These are phyloP conservation scores for Claviceps humidiphila DNA, from an alignment of 2,329 filamentous ascomycete species.

Conservation along the genomic window DNA sequence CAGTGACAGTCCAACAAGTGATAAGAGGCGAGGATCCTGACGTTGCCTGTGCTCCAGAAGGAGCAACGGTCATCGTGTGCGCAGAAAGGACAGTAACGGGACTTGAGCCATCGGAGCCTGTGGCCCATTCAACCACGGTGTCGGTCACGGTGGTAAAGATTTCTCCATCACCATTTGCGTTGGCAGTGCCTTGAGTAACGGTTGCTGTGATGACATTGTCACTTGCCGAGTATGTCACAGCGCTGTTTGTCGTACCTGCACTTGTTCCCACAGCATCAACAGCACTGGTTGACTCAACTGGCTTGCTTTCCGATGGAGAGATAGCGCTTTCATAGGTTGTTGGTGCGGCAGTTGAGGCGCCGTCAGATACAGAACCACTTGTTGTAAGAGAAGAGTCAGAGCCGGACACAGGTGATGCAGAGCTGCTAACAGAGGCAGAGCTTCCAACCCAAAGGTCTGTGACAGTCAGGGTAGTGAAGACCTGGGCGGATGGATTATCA, in stretches of 20 bases:
- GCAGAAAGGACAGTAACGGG: constrained; percentile 11
- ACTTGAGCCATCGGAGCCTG: constrained; percentile 8
- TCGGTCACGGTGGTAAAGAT: constrained; percentile 13
- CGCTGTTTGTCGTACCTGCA: constrained; percentile 1
- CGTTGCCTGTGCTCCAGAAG: constrained; percentile 1
- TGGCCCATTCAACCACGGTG: constrained; percentile 12
- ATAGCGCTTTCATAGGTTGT: constrained; percentile 7
- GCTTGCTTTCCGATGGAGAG: constrained; percentile 6
- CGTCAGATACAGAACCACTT: constrained; percentile 7
- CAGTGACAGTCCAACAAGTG: constrained; percentile 10
- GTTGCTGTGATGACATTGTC: background rate
- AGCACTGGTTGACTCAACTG: constrained; percentile 7
- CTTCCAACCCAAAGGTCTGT: constrained; percentile 19
- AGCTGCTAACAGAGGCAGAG: constrained; percentile 5
- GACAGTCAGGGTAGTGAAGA: constrained; percentile 24
- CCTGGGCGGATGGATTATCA: constrained; percentile 11
- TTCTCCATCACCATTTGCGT: background rate
- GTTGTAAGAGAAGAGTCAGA: constrained; percentile 7
- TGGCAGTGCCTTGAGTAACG: constrained; percentile 3
- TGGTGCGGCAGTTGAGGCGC: constrained; percentile 8
- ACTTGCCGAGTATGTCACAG: background rate
- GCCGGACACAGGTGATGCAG: background rate
- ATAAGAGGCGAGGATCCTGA: constrained; percentile 4
- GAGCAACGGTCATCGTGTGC: constrained; percentile 11
- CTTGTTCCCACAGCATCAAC: constrained; percentile 7